phyloP scores from a whole-genome alignment of 768 basidiomycete species.

The Cystobasidium ongulense region DNA sequence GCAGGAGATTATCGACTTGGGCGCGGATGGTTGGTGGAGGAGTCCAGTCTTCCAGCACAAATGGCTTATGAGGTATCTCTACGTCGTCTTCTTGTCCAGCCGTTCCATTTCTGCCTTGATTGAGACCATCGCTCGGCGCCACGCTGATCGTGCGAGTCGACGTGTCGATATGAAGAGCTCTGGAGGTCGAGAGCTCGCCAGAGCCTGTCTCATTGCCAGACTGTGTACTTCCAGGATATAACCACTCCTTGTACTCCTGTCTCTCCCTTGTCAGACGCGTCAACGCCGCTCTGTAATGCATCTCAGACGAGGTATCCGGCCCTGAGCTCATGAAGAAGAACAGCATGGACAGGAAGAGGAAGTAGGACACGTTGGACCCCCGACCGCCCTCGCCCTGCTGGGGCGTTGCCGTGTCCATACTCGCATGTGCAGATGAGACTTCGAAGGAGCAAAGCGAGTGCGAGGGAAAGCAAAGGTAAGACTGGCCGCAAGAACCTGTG shows the following conservation, averaged over 20 bases:
- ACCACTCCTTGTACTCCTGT: conserved; percentile 20
- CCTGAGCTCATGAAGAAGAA: conserved; percentile 24
- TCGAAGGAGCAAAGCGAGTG: neutral
- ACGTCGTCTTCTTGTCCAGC: neutral
- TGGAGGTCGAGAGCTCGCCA: neutral
- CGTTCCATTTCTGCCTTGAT: neutral
- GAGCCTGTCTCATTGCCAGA: neutral
- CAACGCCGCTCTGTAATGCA: neutral
- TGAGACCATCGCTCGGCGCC: conserved; percentile 1
- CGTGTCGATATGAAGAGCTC: neutral
- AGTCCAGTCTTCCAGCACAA: conserved; percentile 16
- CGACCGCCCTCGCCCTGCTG: neutral
- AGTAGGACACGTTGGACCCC: conserved; percentile 20
- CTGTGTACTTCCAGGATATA: neutral
- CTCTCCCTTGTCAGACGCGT: conserved; percentile 14
- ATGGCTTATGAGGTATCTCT: neutral
- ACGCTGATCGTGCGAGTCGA: neutral
- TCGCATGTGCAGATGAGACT: neutral
- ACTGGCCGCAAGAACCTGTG: neutral
- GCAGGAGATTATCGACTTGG: conserved; percentile 5
- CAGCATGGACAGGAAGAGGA: conserved; percentile 26
- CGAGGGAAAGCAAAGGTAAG: neutral
- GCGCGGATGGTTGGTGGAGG: neutral
- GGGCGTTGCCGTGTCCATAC: neutral
- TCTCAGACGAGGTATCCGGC: conserved; percentile 8